Evolutionary conservation across 2,329 filamentous ascomycete species (phyloP), one percentile per base, ranked within the genome.

Genomic region (Xylaria digitata): DNA sequence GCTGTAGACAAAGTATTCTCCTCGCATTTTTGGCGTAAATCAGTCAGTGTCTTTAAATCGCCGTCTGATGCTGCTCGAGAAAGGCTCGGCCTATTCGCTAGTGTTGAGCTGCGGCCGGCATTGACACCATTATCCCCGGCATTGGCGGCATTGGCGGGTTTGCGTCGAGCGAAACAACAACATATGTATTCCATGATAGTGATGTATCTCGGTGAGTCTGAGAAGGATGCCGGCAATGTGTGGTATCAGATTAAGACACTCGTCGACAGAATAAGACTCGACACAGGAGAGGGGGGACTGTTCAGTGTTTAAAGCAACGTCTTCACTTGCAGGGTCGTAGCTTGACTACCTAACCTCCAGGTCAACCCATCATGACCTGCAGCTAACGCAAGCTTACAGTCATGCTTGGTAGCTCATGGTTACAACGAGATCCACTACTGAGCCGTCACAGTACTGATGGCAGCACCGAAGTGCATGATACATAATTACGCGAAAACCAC

Each of bases 11-110:
- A 46, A n/a, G 63, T 63, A 32, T 66, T 70, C 26, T 62, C 57
- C 21, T 63, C 62, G 40, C 66, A 64, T 65, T 67, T 67, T 57
- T 70, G 63, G n/a, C 66, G 63, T 55, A 69, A 52, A 43, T 70
- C 66, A 23, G 58, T 53, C 30, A 68, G 61, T 2, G 61, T 58
- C 54, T 63, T 43, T 42, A 66, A 26, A 56, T 63, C 61, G 15
- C 37, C 56, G 46, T 50, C 61, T 13, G 60, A 48, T 23, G 15
- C 23, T 30, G 34, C 34, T 56, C 53, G 49, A 37, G 50, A 58
- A 9, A 34, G 15, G n/a, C 40, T 46, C 15, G 53, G 52, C 8
- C 45, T 13, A 46, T 40, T 32, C 15, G 62, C 56, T 3, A 13
- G 13, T 7, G 42, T 57, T 23, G 55, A 32, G 4, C 5, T 40